These are phyloP conservation scores for Tanacetum coccineum DNA, from an alignment of 129 eudicot genomes.

Conservation along the genomic window DNA sequence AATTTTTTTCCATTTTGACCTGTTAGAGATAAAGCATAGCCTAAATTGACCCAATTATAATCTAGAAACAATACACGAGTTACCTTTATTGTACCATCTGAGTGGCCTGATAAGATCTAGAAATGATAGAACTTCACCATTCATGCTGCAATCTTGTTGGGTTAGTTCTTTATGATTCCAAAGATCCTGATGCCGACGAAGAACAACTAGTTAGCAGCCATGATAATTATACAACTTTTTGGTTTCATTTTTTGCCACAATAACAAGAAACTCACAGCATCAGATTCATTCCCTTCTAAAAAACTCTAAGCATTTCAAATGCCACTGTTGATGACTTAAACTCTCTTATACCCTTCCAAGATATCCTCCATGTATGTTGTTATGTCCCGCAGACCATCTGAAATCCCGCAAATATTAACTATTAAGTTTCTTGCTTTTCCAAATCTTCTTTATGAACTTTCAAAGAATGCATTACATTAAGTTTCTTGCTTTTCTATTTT, in stretches of 20 bases:
- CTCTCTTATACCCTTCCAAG: slow-evolving; percentile 62
- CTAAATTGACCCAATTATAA: no score
- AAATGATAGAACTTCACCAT: slow-evolving; percentile 61
- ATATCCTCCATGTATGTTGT: slow-evolving; percentile 61
- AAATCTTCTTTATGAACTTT: no score
- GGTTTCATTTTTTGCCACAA: not conserved
- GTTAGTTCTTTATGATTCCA: slow-evolving; percentile 70
- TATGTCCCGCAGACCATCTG: slow-evolving; percentile 66
- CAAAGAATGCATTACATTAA: not conserved
- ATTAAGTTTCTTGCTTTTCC: not conserved
- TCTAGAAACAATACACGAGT: not conserved
- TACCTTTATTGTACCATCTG: slow-evolving; percentile 83
- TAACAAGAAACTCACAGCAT: slow-evolving; percentile 51
- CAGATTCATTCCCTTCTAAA: slow-evolving; percentile 62
- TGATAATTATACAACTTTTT: slow-evolving; percentile 1
- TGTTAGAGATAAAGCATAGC: no score
- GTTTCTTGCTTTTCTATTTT: not conserved
- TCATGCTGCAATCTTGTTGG: slow-evolving; percentile 56
- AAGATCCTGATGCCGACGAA: slow-evolving; percentile 42
- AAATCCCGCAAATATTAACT: slow-evolving; percentile 16
- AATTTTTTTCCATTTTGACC: no score
- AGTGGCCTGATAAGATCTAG: slow-evolving; percentile 64
- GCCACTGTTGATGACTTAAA: slow-evolving; percentile 57
- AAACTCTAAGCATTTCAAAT: slow-evolving; percentile 57
- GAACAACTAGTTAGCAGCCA: slow-evolving; percentile 24